A percentile compares a stretch with the other conserved stretches of the same genome.
Conservation (phyloP, 2,329 filamentous ascomycete genomes). For the Drechslerella dactyloides region DNA sequence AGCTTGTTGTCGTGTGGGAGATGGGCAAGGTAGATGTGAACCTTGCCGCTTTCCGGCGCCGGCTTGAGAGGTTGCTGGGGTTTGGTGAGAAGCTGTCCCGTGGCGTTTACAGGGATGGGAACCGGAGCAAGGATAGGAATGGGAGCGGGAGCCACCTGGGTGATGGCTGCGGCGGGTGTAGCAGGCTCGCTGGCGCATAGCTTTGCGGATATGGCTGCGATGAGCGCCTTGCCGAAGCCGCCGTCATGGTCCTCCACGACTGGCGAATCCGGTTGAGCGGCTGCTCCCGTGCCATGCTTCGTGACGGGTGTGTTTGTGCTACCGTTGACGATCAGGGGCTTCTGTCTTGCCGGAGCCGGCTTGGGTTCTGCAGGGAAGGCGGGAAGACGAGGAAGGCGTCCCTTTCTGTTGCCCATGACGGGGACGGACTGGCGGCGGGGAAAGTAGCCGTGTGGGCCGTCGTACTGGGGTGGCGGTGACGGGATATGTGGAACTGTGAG, state of each 20-base stretch:
- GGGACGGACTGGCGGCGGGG: slow-evolving; percentile 3
- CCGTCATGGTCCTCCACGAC: neutral
- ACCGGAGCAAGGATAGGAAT: too few relatives aligned
- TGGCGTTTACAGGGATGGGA: too few relatives aligned
- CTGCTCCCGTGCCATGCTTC: slow-evolving; percentile 2
- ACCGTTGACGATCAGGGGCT: slow-evolving; percentile 39
- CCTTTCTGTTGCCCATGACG: neutral
- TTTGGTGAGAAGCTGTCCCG: too few relatives aligned
- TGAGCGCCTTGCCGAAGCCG: neutral
- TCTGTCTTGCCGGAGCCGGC: neutral
- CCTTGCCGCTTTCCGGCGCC: slow-evolving; percentile 14
- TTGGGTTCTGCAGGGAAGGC: slow-evolving; percentile 1
- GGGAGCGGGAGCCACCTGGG: neutral
- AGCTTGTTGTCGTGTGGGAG: slow-evolving; percentile 37
- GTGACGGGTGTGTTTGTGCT: slow-evolving; percentile 39
- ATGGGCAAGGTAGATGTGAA: slow-evolving; percentile 17
- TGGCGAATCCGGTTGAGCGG: neutral
- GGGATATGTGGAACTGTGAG: slow-evolving; percentile 21
- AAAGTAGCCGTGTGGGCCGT: slow-evolving; percentile 1
- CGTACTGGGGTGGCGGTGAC: slow-evolving; percentile 5
- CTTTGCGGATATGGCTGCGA: neutral
- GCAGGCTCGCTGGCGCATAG: neutral
- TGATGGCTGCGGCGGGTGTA: neutral
- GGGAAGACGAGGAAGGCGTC: neutral
- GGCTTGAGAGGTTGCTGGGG: neutral